These are phyloP conservation scores for Ustanciosporium gigantosporum DNA, from an alignment of 1,284 basidiomycete genomes.

Conservation along the genomic window DNA sequence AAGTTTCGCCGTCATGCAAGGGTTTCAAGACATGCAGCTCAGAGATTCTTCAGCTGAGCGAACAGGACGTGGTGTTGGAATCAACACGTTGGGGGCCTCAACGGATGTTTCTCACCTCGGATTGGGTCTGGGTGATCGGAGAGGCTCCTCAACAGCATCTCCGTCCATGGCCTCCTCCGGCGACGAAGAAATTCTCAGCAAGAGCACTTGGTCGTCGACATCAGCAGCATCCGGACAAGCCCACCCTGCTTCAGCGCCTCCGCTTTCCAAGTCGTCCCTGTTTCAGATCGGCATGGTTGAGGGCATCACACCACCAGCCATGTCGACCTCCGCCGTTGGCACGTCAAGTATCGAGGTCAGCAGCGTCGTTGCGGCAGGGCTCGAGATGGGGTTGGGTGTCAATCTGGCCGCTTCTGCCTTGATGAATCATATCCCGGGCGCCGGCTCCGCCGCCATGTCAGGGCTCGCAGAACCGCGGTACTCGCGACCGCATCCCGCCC, in stretches of 20 bases:
- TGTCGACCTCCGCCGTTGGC: conserved; percentile 12
- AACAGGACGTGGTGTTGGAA: conserved; percentile 5
- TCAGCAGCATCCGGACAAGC: background rate
- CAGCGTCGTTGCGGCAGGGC: conserved; percentile 45
- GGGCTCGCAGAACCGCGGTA: conserved; percentile 40
- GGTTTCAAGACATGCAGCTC: conserved; percentile 7
- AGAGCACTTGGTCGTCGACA: background rate
- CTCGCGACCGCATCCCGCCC: conserved; percentile 9
- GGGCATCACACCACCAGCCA: conserved; percentile 33
- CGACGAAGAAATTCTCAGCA: background rate
- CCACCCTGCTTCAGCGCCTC: conserved; percentile 6
- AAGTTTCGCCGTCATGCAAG: conserved; percentile 26
- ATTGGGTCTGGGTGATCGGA: too few relatives aligned
- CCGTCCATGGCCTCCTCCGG: too few relatives aligned
- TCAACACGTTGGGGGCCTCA: too few relatives aligned
- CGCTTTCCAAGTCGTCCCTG: conserved; percentile 22
- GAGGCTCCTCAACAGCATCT: too few relatives aligned
- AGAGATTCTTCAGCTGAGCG: background rate
- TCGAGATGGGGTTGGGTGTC: conserved; percentile 50
- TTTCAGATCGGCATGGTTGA: conserved; percentile 36
- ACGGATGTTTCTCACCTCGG: too few relatives aligned
- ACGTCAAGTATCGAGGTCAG: conserved; percentile 22
- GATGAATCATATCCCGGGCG: conserved; percentile 17
- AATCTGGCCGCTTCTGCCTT: conserved; percentile 42
- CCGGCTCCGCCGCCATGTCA: conserved; percentile 13